Evolutionary conservation across 2,329 filamentous ascomycete species (phyloP).

Genomic region (Fragosphaeria purpurea): DNA sequence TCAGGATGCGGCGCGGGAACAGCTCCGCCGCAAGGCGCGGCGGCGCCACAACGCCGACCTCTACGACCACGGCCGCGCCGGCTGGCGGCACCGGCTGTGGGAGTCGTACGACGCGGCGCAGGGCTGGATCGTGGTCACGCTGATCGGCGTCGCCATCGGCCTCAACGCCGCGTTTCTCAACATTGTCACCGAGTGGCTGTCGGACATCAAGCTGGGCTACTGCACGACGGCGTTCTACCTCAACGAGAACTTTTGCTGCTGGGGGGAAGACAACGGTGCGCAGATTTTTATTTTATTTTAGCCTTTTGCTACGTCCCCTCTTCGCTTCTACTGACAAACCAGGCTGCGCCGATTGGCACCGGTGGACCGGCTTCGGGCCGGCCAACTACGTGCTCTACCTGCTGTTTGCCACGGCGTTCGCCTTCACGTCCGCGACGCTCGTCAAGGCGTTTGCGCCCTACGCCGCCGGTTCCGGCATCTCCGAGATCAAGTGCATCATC

Average conservation of each 20-base stretch:
- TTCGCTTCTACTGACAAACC: conserved; percentile 22
- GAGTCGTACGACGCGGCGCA: conserved; percentile 94
- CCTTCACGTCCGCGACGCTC: conserved; percentile 69
- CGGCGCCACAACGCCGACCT: conserved; percentile 63
- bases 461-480: conserved; percentile 91
- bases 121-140: conserved; percentile 92
- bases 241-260: conserved; percentile 96
- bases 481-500: conserved; percentile 98
- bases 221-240: conserved; percentile 94
- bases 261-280: conserved; percentile 78
- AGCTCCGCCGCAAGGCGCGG: conserved; percentile 66
- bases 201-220: conserved; percentile 91
- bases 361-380: conserved; percentile 69
- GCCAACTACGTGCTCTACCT: conserved; percentile 86
- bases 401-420: conserved; percentile 72
- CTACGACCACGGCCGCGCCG: conserved; percentile 55
- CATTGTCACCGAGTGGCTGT: conserved; percentile 93
- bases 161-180: conserved; percentile 88
- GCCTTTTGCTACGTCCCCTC: neutral
- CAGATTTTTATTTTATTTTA: neutral
- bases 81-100: conserved; percentile 72
- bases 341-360: conserved; percentile 79
- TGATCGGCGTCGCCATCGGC: conserved; percentile 88
- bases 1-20: conserved; percentile 88
- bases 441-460: conserved; percentile 93